Conservation (phyloP, 1,284 basidiomycete genomes). For the Sporisorium scitamineum region DNA sequence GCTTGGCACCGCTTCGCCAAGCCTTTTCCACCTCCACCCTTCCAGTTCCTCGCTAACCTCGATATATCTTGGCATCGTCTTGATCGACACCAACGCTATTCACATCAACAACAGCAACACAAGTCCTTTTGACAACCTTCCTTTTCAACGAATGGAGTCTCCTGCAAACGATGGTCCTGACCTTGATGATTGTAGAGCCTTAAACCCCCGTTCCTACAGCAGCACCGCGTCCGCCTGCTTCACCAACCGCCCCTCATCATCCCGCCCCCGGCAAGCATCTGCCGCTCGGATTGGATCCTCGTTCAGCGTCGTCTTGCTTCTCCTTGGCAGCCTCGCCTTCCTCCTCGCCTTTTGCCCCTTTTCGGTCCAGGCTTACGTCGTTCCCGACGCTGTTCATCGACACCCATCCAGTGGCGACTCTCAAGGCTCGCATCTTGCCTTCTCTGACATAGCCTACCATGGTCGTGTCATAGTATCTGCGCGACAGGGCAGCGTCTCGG, state of each 20-base stretch:
- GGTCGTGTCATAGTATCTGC: conserved; percentile 37
- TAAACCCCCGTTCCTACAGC: conserved; percentile 29
- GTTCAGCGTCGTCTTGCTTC: conserved; percentile 5
- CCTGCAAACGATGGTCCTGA: conserved; percentile 46
- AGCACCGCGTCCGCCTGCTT: conserved; percentile 47
- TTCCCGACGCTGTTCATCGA: conserved; percentile 21
- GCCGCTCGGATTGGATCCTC: conserved; percentile 4
- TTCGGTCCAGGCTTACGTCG: conserved; percentile 27
- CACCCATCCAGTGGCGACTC: conserved; percentile 1
- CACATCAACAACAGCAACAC: not conserved
- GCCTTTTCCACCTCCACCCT: not conserved
- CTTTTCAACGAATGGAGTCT: conserved; percentile 44
- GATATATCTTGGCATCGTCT: conserved; percentile 7
- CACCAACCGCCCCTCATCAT: conserved; percentile 37
- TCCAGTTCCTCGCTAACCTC: not conserved
- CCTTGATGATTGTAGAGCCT: conserved; percentile 53
- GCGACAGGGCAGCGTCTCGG: conserved; percentile 11
- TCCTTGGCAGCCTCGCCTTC: conserved; percentile 18
- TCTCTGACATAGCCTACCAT: conserved; percentile 33
- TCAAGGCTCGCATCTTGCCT: not conserved
- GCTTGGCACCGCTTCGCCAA: not conserved
- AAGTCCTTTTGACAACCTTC: not conserved
- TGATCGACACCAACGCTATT: not conserved
- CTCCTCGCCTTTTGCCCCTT: conserved; percentile 15
- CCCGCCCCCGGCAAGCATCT: not conserved